Conservation (phyloP, 371 early-diverging fungal species). For the Apophysomyces variabilis region DNA sequence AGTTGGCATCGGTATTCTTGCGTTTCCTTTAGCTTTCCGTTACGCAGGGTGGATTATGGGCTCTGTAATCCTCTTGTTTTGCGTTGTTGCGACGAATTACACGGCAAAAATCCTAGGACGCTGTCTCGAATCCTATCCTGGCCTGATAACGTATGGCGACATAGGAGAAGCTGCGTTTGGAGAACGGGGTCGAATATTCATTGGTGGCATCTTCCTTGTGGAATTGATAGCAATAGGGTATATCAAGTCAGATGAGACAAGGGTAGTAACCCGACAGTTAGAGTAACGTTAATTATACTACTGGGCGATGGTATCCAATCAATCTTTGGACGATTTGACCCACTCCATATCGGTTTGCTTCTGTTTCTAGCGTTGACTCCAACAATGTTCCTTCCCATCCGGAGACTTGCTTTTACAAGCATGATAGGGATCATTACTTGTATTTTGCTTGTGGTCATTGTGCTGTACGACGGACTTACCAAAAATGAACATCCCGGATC, state of each 20-base stretch:
- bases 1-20: conserved; percentile 63
- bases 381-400: conserved; percentile 41
- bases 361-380: conserved; percentile 28
- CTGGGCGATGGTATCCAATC: conserved; percentile 44
- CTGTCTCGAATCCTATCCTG: conserved; percentile 48
- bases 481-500: conserved; percentile 57
- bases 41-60: conserved; percentile 58
- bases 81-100: conserved; percentile 50
- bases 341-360: conserved; percentile 15
- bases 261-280: conserved; percentile 10
- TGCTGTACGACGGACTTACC: conserved; percentile 52
- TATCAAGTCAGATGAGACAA: background rate
- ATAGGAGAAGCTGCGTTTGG: conserved; percentile 72
- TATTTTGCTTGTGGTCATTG: conserved; percentile 38
- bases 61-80: conserved; percentile 43
- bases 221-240: conserved; percentile 67
- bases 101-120: conserved; percentile 62
- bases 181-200: conserved; percentile 44
- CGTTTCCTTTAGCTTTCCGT: conserved; percentile 35
- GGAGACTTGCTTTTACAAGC: conserved; percentile 47
- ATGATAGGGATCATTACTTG: conserved; percentile 55
- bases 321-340: conserved; percentile 26
- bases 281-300: conserved; percentile 41
- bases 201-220: conserved; percentile 57
- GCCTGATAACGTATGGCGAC: conserved; percentile 60